Evolutionary conservation across 352 stramenopile genomes (phyloP), one percentile per base, ranked within the genome.

Genomic region (Saprolegnia diclina): DNA sequence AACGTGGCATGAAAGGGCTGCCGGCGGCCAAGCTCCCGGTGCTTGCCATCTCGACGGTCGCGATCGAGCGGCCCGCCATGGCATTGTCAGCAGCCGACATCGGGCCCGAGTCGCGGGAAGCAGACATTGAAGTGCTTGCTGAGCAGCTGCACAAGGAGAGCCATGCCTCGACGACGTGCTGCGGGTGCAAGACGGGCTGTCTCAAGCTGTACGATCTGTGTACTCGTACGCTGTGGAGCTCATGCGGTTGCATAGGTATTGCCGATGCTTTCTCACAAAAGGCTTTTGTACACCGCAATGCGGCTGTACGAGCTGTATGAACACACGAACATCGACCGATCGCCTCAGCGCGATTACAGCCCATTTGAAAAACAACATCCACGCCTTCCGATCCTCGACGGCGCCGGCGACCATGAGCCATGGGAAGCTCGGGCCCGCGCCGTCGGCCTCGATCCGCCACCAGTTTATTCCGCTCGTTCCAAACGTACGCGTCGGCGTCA

Each of bases 171-270:
- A 85, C 77, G n/a, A 82, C 80, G 29, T 88, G 80, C 71, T 93
- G 85, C 57, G 85, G 85, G 32, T 93, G 85, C 79, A 93, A 93
- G 76, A 93, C 82, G 1, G 85, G 85, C 16, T 93, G 85, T 61
- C 74, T 93, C 29, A 93, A 93, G 74, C 89, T 93, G 82, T 85
- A 40, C 40, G 74, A 40, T 40, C 35, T 38, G 9, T n/a, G n/a
- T n/a, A n/a, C n/a, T n/a, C 50, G 66, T 42, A 16, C 5, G 40
- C n/a, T 26, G 42, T 18, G n/a, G 18, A 6, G 62, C 19, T 32
- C 16, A 0, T 61, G 0, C 5, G 48, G 18, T 70, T 22, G n/a
- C 44, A 2, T 54, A 82, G 76, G 75, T 93, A 92, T 69, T 94
- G 86, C 66, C 79, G 89, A 38, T 94, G 86, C 72, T 94, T 94